Evolutionary conservation across 208 protist species (phyloP).

Genomic region (Zelonia costaricensis): DNA sequence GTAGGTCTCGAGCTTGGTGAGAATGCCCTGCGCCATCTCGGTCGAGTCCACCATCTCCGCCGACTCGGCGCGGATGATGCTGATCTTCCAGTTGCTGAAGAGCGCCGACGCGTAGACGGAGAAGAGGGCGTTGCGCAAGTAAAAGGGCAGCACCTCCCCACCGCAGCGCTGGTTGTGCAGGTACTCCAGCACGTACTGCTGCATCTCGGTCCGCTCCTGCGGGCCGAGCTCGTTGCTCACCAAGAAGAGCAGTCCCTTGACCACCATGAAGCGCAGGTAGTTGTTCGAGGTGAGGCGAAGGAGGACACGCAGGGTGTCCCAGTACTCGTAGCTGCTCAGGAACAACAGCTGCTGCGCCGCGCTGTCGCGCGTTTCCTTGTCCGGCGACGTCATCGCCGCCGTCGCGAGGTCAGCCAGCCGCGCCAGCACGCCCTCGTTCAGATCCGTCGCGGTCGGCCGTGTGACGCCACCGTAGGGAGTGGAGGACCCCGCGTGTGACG

Average conservation of each 20-base stretch:
- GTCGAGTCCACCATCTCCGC: slow-evolving; percentile 28
- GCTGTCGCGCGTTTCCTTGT: slow-evolving; percentile 53
- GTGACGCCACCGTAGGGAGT: neutral
- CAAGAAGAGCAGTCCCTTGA: slow-evolving; percentile 83
- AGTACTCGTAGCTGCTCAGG: slow-evolving; percentile 83
- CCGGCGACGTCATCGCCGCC: slow-evolving; percentile 55
- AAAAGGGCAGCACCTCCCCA: slow-evolving; percentile 56
- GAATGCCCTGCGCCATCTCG: slow-evolving; percentile 30
- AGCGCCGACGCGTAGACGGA: slow-evolving; percentile 69
- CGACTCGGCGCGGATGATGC: slow-evolving; percentile 35
- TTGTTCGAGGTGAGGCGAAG: slow-evolving; percentile 56
- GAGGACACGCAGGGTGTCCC: slow-evolving; percentile 62
- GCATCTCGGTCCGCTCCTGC: slow-evolving; percentile 70
- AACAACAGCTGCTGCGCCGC: slow-evolving; percentile 69
- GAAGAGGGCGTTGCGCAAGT: slow-evolving; percentile 68
- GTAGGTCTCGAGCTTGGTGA: slow-evolving; percentile 46
- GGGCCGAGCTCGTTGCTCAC: slow-evolving; percentile 88
- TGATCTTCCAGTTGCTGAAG: slow-evolving; percentile 80
- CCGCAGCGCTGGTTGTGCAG: slow-evolving; percentile 28
- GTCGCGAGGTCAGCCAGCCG: slow-evolving; percentile 37
- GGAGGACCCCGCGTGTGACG: neutral
- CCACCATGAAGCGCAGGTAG: slow-evolving; percentile 81
- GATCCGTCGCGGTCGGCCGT: slow-evolving; percentile 2
- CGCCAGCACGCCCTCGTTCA: slow-evolving; percentile 25
- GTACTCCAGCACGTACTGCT: slow-evolving; percentile 67